These are phyloP conservation scores for Calonectria pauciramosa DNA, from an alignment of 2,329 filamentous ascomycete genomes.

Conservation along the genomic window DNA sequence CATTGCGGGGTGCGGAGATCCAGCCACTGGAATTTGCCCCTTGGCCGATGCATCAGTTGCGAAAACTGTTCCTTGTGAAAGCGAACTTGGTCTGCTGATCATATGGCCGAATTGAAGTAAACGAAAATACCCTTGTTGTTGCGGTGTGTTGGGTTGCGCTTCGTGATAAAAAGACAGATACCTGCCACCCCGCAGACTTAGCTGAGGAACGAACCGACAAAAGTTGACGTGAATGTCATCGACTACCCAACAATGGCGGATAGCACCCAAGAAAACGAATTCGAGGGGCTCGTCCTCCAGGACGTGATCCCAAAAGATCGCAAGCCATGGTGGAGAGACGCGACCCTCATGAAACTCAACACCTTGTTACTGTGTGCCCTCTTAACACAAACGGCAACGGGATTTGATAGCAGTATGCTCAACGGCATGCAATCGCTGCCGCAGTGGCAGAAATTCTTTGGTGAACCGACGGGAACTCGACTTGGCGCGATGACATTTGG, in stretches of 20 bases:
- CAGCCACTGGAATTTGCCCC: slow-evolving; percentile 3
- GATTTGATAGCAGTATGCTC: slow-evolving; percentile 51
- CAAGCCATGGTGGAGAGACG: slow-evolving; percentile 40
- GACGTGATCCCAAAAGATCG: slow-evolving; percentile 41
- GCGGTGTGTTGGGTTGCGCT: background rate
- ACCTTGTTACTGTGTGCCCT: slow-evolving; percentile 48
- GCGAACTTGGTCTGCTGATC: background rate
- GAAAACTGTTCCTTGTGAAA: background rate
- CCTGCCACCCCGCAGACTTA: background rate
- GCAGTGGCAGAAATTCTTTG: slow-evolving; percentile 48
- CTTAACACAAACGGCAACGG: slow-evolving; percentile 49
- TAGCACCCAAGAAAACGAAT: slow-evolving; percentile 31
- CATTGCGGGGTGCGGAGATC: background rate
- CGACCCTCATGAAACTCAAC: slow-evolving; percentile 48
- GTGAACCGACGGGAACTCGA: slow-evolving; percentile 44
- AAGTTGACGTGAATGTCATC: background rate
- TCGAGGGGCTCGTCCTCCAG: slow-evolving; percentile 41
- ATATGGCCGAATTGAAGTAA: background rate
- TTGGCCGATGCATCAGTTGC: slow-evolving; percentile 2
- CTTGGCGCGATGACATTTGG: slow-evolving; percentile 49
- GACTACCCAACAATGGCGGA: background rate
- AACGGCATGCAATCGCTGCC: slow-evolving; percentile 51
- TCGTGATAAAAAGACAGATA: background rate
- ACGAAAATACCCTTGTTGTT: background rate
- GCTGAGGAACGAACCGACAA: background rate